Evolutionary conservation across 805 yeast species (phyloP).

Genomic region (Metschnikowia lachancei): DNA sequence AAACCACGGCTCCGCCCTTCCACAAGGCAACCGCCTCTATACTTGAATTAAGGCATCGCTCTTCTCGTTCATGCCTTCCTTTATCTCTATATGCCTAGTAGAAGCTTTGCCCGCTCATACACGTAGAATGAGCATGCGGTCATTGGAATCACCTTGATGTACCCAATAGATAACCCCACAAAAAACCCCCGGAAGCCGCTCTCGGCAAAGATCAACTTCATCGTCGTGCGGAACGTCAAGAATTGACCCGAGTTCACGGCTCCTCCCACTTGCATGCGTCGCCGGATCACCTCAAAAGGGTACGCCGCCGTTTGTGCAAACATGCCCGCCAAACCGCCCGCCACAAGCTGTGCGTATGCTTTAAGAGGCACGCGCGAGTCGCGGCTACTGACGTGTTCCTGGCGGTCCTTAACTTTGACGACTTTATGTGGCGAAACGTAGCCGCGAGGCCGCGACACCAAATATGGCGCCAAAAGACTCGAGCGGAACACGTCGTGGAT

Average conservation of each 20-base stretch:
- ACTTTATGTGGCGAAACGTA: constrained; percentile 15
- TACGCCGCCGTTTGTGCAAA: constrained; percentile 94
- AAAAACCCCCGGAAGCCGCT: constrained; percentile 85
- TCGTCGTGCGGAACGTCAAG: constrained; percentile 52
- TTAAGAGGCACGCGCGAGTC: constrained; percentile 61
- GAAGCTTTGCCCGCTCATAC: constrained; percentile 78
- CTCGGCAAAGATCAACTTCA: constrained; percentile 60
- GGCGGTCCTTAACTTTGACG: constrained; percentile 18
- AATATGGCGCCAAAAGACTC: constrained; percentile 49
- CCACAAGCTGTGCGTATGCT: constrained; percentile 88
- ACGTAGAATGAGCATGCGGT: constrained; percentile 94
- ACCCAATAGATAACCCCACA: constrained; percentile 93
- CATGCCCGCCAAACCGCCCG: constrained; percentile 97
- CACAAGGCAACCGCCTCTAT: no score
- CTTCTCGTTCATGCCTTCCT: no score
- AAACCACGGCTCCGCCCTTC: no score
- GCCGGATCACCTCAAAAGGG: constrained; percentile 91
- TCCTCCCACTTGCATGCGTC: constrained; percentile 95
- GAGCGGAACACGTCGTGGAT: constrained; percentile 83
- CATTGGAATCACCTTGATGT: constrained; percentile 94
- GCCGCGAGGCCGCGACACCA: constrained; percentile 33
- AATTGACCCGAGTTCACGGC: constrained; percentile 60
- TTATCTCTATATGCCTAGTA: constrained; percentile 54
- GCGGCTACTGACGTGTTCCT: constrained; percentile 28
- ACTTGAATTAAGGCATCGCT: no score